These are phyloP conservation scores for Chaetomium sp. DNA, from an alignment of 2,329 filamentous ascomycete species.

Conservation along the genomic window DNA sequence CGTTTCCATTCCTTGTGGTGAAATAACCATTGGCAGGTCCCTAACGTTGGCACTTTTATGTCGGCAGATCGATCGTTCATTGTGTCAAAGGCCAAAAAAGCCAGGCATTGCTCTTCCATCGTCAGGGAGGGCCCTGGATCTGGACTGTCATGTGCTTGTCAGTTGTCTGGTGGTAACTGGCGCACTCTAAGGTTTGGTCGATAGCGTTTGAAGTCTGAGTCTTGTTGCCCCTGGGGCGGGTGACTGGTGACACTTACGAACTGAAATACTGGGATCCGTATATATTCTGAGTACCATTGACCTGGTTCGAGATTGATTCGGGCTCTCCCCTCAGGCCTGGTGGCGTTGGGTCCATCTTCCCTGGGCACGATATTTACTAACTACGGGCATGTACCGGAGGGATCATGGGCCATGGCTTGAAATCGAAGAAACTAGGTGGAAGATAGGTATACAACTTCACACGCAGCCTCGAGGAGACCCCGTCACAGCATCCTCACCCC, in stretches of 20 bases:
- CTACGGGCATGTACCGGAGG: too few relatives aligned
- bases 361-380: not conserved
- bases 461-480: too few relatives aligned
- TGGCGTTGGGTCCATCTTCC: not conserved
- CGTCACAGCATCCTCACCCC: too few relatives aligned
- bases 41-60: not conserved
- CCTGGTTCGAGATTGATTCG: not conserved
- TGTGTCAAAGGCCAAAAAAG: not conserved
- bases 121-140: not conserved
- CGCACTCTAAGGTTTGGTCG: too few relatives aligned
- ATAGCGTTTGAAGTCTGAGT: too few relatives aligned
- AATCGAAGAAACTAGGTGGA: too few relatives aligned
- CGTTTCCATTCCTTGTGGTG: not conserved
- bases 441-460: too few relatives aligned
- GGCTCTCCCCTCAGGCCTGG: not conserved
- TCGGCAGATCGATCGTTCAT: not conserved
- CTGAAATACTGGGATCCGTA: not conserved
- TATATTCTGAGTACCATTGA: not conserved
- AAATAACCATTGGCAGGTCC: not conserved
- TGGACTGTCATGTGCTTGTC: not conserved
- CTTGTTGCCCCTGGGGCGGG: too few relatives aligned
- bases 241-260: too few relatives aligned
- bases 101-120: not conserved
- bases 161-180: too few relatives aligned
- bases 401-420: too few relatives aligned